Evolutionary conservation across 1,139 yeast species (phyloP), one percentile per base, ranked within the genome.

Genomic region (Kluyveromyces sp.): DNA sequence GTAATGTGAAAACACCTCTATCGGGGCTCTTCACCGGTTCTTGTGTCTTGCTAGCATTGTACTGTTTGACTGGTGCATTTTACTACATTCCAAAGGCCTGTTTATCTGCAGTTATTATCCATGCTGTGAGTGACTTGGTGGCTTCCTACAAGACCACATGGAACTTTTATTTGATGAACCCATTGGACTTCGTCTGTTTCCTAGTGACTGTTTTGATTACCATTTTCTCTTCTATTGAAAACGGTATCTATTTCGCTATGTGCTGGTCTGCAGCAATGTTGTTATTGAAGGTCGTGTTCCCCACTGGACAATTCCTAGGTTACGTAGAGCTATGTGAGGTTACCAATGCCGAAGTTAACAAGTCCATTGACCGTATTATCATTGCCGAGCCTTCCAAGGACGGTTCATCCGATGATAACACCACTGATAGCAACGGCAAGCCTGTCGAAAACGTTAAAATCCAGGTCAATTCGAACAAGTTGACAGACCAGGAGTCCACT

Each of bases 1-100:
- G 96, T 75, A 96, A 96, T 61, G 97, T 90, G 41, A 78, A 90
- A 61, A 90, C 97, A 36, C 97, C 97, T 32, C 72, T 89, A 52
- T 95, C 96, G 45, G 96, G 97, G 69, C 75, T 88, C 46, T 85
- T 81, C 68, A 88, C 96, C 29, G 97, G 97, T 62, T 79, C 77
- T 35, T 90, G 90, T 64, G 97, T 90, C 28, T 69, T 90, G 53
- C 71, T 90, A 53, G 96, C 97, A 2, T 73, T 90, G 51, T 90
- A 89, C 65, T 83, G 84, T 48, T 76, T 90, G 56, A 88, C 97
- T 7, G 73, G 73, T 45, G 83, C 95, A 4, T 90, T 90, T 71
- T 87, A 74, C 72, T 90, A 78, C 70, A 90, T 90, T 65, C 96
- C 97, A 48, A 88, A 85, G 59, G 96, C 97, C 8, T 78, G 90